Evolutionary conservation across 2,329 filamentous ascomycete species (phyloP), one percentile per base, ranked within the genome.

Genomic region (Zasmidium angulare): DNA sequence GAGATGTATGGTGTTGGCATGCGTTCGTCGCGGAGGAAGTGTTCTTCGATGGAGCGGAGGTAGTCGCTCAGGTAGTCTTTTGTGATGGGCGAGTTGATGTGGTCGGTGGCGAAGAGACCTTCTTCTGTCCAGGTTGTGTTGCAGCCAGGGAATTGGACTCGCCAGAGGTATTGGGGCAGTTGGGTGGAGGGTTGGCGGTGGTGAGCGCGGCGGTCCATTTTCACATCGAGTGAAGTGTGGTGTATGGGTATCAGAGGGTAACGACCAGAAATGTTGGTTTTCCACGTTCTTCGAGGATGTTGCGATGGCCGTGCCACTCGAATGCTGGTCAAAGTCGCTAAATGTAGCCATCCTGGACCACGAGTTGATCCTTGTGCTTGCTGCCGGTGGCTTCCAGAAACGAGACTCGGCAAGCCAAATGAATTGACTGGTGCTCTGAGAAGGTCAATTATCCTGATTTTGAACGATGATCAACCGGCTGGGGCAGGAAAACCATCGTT

Each of bases 81-180:
- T 20, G 51, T 26, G 2, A 53, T 22, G 21, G 36, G 31, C 9
- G 20, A 20, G 36, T 14, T 19, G 36, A 43, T 43, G 19, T 36
- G 31, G 20, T 23, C 40, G 19, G 31, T 26, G 51, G 51, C 51
- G 40, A 46, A 23, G 31, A 53, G 22, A 12, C 51, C 51, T 46
- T 46, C 31, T 20, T 46, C 51, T 7, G 31, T 53, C 19, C 40
- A 36, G 21, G 36, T 53, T 31, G 51, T 53, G 36, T 53, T 21
- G 36, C 51, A 53, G 31, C 26, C 19, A 21, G 51, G 36, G 51
- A 46, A 53, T 46, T 53, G 51, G 10, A 53, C 51, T 9, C 51
- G 51, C 26, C 40, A 53, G 31, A 53, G 51, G 20, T 46, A 46
- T 46, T 53, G 31, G 9, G 51, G 51, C 11, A 53, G 51, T 10